phyloP scores from a whole-genome alignment of 495 filamentous ascomycete genomes.

The Lentithecium fluviatile region DNA sequence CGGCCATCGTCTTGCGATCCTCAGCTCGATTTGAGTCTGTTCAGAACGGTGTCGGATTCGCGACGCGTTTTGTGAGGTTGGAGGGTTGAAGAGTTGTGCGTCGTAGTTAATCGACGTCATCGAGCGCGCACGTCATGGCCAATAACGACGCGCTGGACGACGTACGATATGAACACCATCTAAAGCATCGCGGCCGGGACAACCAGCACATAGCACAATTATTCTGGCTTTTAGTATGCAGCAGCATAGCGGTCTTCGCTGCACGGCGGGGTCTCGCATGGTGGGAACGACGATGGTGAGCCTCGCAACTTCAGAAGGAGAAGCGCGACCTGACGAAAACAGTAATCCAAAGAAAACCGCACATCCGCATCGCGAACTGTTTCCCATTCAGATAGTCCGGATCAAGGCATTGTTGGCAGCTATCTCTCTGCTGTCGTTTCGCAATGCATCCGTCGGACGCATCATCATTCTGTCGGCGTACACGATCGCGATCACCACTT shows the following conservation, averaged over 20 bases:
- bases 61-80: too few relatives aligned
- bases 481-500: neutral
- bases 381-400: neutral
- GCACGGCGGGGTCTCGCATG: neutral
- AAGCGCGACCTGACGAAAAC: too few relatives aligned
- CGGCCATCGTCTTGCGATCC: too few relatives aligned
- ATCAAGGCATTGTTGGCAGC: neutral
- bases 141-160: conserved; percentile 16
- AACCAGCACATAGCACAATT: conserved; percentile 3
- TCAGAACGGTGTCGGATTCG: too few relatives aligned
- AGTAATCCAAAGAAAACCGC: too few relatives aligned
- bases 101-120: too few relatives aligned
- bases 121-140: too few relatives aligned
- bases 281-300: conserved; percentile 2
- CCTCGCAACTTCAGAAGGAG: neutral
- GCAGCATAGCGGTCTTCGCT: neutral
- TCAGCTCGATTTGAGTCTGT: too few relatives aligned
- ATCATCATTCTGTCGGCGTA: conserved; percentile 3
- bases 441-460: neutral
- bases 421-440: neutral
- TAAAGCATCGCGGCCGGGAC: conserved; percentile 5
- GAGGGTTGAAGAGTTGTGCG: too few relatives aligned
- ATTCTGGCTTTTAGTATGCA: conserved; percentile 12
- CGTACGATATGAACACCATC: conserved; percentile 19
- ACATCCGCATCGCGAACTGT: too few relatives aligned